Evolutionary conservation across 2,329 filamentous ascomycete species (phyloP).

Genomic region (Pyrenochaeta sp.): DNA sequence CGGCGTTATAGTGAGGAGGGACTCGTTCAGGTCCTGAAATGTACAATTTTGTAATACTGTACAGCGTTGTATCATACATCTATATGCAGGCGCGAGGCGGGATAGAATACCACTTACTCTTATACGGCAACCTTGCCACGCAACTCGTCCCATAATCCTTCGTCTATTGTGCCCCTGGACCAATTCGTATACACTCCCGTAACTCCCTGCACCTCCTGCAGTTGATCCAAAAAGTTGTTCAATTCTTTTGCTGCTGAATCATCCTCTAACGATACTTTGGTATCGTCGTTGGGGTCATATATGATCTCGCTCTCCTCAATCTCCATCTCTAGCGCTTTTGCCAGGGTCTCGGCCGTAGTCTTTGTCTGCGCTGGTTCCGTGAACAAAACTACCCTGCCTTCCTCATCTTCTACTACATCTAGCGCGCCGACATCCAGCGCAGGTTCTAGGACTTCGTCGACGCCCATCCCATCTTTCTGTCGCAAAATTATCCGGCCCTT

Average conservation of each 20-base stretch:
- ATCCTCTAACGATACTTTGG: conserved; percentile 70
- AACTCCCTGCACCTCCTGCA: conserved; percentile 78
- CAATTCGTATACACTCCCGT: conserved; percentile 82
- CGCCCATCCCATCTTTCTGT: conserved; percentile 62
- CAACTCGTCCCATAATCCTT: conserved; percentile 51
- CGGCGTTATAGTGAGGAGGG: conserved; percentile 24
- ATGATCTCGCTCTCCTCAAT: conserved; percentile 81
- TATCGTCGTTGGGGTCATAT: conserved; percentile 85
- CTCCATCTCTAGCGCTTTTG: conserved; percentile 69
- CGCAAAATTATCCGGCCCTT: conserved; percentile 79
- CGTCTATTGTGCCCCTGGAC: conserved; percentile 50
- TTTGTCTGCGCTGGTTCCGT: conserved; percentile 73
- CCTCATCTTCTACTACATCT: conserved; percentile 72
- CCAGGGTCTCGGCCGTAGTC: conserved; percentile 70
- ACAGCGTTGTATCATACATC: conserved; percentile 39
- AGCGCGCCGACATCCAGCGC: conserved; percentile 86
- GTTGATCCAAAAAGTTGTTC: conserved; percentile 64
- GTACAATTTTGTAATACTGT: conserved; percentile 35
- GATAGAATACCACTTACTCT: conserved; percentile 8
- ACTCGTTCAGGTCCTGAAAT: conserved; percentile 6
- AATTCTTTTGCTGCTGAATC: conserved; percentile 66
- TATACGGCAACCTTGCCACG: conserved; percentile 46
- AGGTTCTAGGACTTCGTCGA: conserved; percentile 78
- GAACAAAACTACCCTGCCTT: conserved; percentile 76
- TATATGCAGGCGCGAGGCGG: conserved; percentile 21